Evolutionary conservation across 1,284 basidiomycete species (phyloP).

Genomic region (Coriolopsis trogii): DNA sequence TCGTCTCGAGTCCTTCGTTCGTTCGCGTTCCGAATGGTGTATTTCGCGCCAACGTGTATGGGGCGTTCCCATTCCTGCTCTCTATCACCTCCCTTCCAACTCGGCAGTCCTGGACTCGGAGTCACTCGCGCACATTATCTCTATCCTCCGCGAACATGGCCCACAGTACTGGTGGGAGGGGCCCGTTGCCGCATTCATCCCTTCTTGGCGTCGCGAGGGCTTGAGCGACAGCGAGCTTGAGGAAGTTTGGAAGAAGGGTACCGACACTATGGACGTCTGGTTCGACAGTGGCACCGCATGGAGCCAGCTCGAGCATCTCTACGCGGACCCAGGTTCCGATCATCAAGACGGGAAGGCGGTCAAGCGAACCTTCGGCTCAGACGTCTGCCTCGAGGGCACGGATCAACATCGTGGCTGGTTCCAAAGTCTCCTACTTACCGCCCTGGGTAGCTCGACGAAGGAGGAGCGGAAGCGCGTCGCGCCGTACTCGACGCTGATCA

Average conservation of each 20-base stretch:
- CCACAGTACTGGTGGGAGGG: conserved; percentile 93
- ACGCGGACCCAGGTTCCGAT: conserved; percentile 20
- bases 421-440: conserved; percentile 92
- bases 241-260: conserved; percentile 72
- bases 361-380: conserved; percentile 54
- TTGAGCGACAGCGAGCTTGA: conserved; percentile 44
- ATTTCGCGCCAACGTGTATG: conserved; percentile 97
- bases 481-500: conserved; percentile 86
- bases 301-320: conserved; percentile 67
- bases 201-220: conserved; percentile 51
- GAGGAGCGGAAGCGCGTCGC: conserved; percentile 38
- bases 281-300: conserved; percentile 98
- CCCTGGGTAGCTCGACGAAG: conserved; percentile 56
- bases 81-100: conserved; percentile 73
- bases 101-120: conserved; percentile 68
- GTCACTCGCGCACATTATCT: conserved; percentile 80
- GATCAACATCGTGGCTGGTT: conserved; percentile 99
- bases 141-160: conserved; percentile 74
- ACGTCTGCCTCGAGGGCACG: conserved; percentile 93
- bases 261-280: conserved; percentile 99
- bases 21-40: conserved; percentile 96
- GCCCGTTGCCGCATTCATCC: conserved; percentile 81
- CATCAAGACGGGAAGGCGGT: conserved; percentile 9
- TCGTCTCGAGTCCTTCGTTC: conserved; percentile 85
- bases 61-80: conserved; percentile 96